Percentiles rank a stretch among this genome's conserved stretches.
Evolutionary conservation across 2,329 filamentous ascomycete genomes (phyloP).

Genomic region (Mycogone perniciosa): DNA sequence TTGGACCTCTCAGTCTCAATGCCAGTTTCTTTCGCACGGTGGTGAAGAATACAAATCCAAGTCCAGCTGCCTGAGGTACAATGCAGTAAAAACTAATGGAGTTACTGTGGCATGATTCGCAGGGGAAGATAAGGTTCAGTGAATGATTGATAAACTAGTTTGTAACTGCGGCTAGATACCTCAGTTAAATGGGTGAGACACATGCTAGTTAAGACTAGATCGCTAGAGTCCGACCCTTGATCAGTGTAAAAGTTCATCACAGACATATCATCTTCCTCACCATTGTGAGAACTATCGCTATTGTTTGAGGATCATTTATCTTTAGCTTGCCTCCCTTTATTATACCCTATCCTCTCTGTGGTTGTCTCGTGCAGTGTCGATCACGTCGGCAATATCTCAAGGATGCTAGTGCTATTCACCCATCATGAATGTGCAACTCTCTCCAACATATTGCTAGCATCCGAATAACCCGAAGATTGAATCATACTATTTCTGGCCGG

Average conservation of each 20-base stretch:
- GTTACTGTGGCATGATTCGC: too few species aligned
- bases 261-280: constrained; percentile 33
- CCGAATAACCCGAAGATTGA: neutral
- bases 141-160: too few species aligned
- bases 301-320: constrained; percentile 26
- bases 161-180: too few species aligned
- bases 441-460: constrained; percentile 15
- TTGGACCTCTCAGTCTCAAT: constrained; percentile 62
- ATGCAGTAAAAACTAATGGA: too few species aligned
- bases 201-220: too few species aligned
- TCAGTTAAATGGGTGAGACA: too few species aligned
- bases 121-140: too few species aligned
- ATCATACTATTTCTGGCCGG: constrained; percentile 30
- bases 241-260: constrained; percentile 30
- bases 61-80: too few species aligned
- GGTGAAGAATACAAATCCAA: constrained; percentile 47
- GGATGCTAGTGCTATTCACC: constrained; percentile 29
- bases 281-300: constrained; percentile 24
- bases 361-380: constrained; percentile 33
- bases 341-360: constrained; percentile 26
- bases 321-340: constrained; percentile 29
- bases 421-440: constrained; percentile 31
- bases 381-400: constrained; percentile 41
- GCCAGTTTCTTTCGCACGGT: constrained; percentile 50
- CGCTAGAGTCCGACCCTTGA: too few species aligned